Conservation (phyloP, 257 asterid genomes). For the Salvia rosmarinus region DNA sequence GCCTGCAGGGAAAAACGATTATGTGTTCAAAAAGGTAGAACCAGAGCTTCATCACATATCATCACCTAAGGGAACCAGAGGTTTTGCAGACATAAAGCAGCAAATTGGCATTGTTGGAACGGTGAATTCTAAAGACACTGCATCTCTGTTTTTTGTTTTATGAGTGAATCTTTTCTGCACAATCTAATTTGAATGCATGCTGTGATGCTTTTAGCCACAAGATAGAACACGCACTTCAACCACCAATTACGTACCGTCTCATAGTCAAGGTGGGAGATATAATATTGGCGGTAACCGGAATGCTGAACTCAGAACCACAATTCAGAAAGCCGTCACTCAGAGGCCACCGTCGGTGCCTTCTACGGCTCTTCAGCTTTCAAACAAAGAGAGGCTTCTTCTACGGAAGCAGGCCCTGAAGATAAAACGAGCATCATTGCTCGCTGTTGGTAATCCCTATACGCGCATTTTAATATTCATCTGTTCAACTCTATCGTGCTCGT, state of each 20-base stretch:
- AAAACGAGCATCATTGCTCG: slow-evolving; percentile 68
- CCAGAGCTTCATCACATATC: slow-evolving; percentile 40
- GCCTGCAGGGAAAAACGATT: slow-evolving; percentile 32
- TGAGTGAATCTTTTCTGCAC: slow-evolving; percentile 6
- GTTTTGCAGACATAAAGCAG: slow-evolving; percentile 29
- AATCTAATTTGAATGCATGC: slow-evolving; percentile 28
- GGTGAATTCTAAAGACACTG: slow-evolving; percentile 41
- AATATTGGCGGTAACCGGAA: slow-evolving; percentile 37
- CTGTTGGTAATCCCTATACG: slow-evolving; percentile 68
- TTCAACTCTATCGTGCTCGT: not conserved
- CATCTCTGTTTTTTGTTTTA: slow-evolving; percentile 3
- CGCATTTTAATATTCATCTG: slow-evolving; percentile 5
- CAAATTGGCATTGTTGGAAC: slow-evolving; percentile 32
- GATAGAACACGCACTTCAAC: slow-evolving; percentile 42
- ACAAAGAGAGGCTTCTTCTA: slow-evolving; percentile 86
- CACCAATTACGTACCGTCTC: slow-evolving; percentile 29
- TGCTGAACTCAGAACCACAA: slow-evolving; percentile 35
- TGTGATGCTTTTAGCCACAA: slow-evolving; percentile 39
- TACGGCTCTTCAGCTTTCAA: slow-evolving; percentile 63
- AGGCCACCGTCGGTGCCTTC: slow-evolving; percentile 35
- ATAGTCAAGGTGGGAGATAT: slow-evolving; percentile 29
- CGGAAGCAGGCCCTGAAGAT: slow-evolving; percentile 80
- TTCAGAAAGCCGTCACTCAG: slow-evolving; percentile 39
- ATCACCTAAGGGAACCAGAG: slow-evolving; percentile 35
- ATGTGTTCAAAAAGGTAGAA: slow-evolving; percentile 39